Conservation (phyloP, 2,329 filamentous ascomycete genomes). For the Pseudogymnoascus destructans region DNA sequence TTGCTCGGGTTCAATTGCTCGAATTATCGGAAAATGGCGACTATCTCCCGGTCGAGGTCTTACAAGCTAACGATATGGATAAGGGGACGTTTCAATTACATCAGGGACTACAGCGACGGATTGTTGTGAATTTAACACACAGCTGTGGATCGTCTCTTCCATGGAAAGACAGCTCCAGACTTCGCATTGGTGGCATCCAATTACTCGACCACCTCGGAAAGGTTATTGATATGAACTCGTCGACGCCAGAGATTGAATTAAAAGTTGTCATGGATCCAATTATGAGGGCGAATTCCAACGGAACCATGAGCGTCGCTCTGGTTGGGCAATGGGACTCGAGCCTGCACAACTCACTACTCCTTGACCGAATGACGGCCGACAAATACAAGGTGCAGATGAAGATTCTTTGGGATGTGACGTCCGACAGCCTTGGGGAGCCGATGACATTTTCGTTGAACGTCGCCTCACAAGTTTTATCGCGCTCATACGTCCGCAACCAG, state of each 20-base stretch:
- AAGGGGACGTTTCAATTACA: constrained; percentile 88
- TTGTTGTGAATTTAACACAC: constrained; percentile 80
- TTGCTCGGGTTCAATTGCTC: constrained; percentile 75
- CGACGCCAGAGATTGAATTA: constrained; percentile 60
- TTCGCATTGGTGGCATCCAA: constrained; percentile 70
- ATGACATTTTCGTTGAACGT: constrained; percentile 78
- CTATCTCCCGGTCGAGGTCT: constrained; percentile 84
- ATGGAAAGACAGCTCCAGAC: constrained; percentile 68
- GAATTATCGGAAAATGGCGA: constrained; percentile 86
- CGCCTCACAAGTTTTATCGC: constrained; percentile 69
- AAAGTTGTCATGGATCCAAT: constrained; percentile 66
- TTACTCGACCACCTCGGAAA: constrained; percentile 78
- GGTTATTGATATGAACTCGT: constrained; percentile 61
- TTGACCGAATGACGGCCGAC: constrained; percentile 89
- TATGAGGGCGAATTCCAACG: constrained; percentile 77
- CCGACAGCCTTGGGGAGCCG: constrained; percentile 70
- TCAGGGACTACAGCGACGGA: constrained; percentile 80
- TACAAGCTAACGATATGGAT: constrained; percentile 73
- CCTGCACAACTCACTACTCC: constrained; percentile 75
- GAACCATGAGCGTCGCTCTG: constrained; percentile 74
- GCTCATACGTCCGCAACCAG: constrained; percentile 71
- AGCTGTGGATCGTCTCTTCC: constrained; percentile 78
- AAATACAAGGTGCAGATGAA: constrained; percentile 84
- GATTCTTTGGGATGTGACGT: constrained; percentile 73
- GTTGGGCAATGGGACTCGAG: constrained; percentile 96